Evolutionary conservation across 495 filamentous ascomycete species (phyloP), one percentile per base, ranked within the genome.

Genomic region (Pyrenula massariospora): DNA sequence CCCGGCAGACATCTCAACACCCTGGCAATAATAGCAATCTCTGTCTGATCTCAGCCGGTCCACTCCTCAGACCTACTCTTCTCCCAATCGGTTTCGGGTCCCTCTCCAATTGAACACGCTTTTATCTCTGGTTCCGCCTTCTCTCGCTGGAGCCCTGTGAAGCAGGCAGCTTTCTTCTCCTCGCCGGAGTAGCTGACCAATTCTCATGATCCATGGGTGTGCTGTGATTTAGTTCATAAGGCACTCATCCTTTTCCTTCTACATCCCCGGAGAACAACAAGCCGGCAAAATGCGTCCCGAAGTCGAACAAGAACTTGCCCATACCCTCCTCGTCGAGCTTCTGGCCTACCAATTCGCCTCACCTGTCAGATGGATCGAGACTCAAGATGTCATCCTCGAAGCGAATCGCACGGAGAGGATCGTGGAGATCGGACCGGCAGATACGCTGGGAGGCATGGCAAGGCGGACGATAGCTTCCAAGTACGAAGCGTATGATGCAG

Each of bases 321-420:
- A 98, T 73, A 98, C 91, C 61, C 81, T 98, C 73, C 84, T 98
- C 64, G 88, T 98, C 56, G 93, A 98, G 83, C 86, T 99, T 52
- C 84, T 99, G 57, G 94, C 94, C 70, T 97, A 97, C 73, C 93
- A 99, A 70, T 99, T 99, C 71, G 93, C 93, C 62, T 96, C 91
- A 22, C 93, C 93, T 24, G 93, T 99, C 58, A 84, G 93, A 83
- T 99, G 93, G 81, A 99, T 99, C 70, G 93, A 97, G 73, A 97
- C 93, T 8, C 93, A 99, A 74, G 93, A 99, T 90, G 94, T 99
- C 55, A 89, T 99, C 63, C 87, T 99, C 48, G 91, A 84, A 49
- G 91, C 97, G 69, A 92, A 95, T 72, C 84, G 84, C 50, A 95
- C 93, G 19, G 93, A 99, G 78, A 84, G 94, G 60, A 91, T 99